phyloP scores from a whole-genome alignment of 2,329 filamentous ascomycete genomes.

The Herpomyces periplanetae region DNA sequence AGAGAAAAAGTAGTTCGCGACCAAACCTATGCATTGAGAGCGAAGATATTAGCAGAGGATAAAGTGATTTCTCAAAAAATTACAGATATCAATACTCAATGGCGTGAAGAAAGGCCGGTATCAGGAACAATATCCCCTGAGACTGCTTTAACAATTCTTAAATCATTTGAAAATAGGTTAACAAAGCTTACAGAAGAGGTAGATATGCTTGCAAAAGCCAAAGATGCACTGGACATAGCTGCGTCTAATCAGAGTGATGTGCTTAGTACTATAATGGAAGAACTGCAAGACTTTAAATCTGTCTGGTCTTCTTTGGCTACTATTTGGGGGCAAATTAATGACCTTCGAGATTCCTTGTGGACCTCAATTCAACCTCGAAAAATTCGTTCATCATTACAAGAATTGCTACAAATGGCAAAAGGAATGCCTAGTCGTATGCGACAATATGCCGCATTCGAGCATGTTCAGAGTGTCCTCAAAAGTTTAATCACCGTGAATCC shows the following conservation, averaged over 20 bases:
- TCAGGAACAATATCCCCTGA: constrained; percentile 73
- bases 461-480: constrained; percentile 64
- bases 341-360: constrained; percentile 70
- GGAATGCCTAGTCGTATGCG: constrained; percentile 97
- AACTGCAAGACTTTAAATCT: constrained; percentile 93
- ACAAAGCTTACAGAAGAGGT: constrained; percentile 51
- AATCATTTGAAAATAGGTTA: constrained; percentile 44
- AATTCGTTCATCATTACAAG: constrained; percentile 52
- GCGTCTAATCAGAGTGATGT: constrained; percentile 35
- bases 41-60: constrained; percentile 80
- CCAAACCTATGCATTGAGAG: constrained; percentile 67
- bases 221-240: constrained; percentile 72
- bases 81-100: constrained; percentile 38
- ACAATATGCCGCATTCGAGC: constrained; percentile 97
- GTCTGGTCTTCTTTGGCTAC: constrained; percentile 86
- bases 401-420: constrained; percentile 84
- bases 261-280: constrained; percentile 54
- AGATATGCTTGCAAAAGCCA: constrained; percentile 76
- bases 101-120: constrained; percentile 87
- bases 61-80: constrained; percentile 66
- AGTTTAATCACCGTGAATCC: constrained; percentile 66
- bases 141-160: constrained; percentile 42
- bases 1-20: constrained; percentile 88
- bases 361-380: constrained; percentile 81
- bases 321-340: constrained; percentile 83